Evolutionary conservation across 2,329 filamentous ascomycete genomes (phyloP), one percentile per base, ranked within the genome.

Genomic region (Rutstroemia sydowiana): DNA sequence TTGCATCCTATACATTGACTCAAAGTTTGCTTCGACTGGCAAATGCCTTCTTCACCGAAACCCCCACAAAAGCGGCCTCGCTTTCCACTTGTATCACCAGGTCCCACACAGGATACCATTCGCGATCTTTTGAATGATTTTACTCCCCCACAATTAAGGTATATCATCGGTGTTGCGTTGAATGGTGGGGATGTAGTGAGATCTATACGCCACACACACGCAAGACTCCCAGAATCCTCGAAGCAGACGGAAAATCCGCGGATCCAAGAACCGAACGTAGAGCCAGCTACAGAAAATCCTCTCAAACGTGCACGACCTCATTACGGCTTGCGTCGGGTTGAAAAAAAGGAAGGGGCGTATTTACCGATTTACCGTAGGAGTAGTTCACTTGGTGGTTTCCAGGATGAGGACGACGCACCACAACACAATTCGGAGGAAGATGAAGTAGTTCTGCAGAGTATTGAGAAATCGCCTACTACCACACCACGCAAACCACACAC

Each of bases 201-300:
- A 46, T 51, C 1, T 6, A 46, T 51, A 46, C 32, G 18, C 3
- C n/a, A 51, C 37, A 51, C 37, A 20, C 41, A 51, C 37, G 42
- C 42, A 14, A 23, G 26, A 39, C 39, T 31, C 13, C n/a, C 16
- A 39, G 18, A n/a, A 5, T 13, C 4, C n/a, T 18, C 1, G 14
- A 21, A 42, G 13, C 20, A 42, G 11, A 0, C 14, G 4, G 9
- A 21, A 26, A 45, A 21, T 13, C 3, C 3, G 5, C 16, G 2
- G 23, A 8, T 11, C 32, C 5, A 34, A n/a, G 32, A 34, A 34
- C 5, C 4, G 9, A 34, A 13, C 32, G 14, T 4, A 34, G 32
- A 34, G 13, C 32, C 32, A 34, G 14, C 4, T 3, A 11, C 13
- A 13, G 11, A 18, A 7, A 2, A 20, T 14, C 23, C 8, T 26